These are phyloP conservation scores for Penicillium riverlandense DNA, from an alignment of 495 filamentous ascomycete genomes.

Conservation along the genomic window DNA sequence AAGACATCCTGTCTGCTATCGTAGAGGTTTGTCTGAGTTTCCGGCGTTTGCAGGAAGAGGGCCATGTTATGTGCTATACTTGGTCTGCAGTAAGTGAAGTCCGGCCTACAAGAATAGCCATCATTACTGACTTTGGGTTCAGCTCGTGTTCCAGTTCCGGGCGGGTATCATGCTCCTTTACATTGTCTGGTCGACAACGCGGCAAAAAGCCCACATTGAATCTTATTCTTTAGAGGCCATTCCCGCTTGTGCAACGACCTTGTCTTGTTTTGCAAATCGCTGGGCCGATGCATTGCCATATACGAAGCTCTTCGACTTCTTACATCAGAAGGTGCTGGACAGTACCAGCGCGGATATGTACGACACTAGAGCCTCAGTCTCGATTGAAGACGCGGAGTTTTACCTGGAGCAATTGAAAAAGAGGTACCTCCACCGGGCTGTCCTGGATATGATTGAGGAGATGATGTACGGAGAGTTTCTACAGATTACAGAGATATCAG, in stretches of 20 bases:
- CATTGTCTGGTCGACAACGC: conserved; percentile 18
- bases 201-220: not conserved
- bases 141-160: conserved; percentile 29
- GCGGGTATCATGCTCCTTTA: conserved; percentile 27
- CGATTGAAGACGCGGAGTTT: conserved; percentile 10
- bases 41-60: conserved; percentile 22
- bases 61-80: conserved; percentile 28
- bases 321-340: conserved; percentile 10
- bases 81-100: conserved; percentile 24
- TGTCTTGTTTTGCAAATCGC: conserved; percentile 18
- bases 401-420: conserved; percentile 18
- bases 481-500: conserved; percentile 2
- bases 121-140: not conserved
- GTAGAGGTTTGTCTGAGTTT: conserved; percentile 24
- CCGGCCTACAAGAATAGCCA: too few species aligned
- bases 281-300: conserved; percentile 24
- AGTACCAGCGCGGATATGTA: not conserved
- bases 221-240: conserved; percentile 16
- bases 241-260: conserved; percentile 13
- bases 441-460: conserved; percentile 27
- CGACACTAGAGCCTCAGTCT: not conserved
- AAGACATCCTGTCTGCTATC: conserved; percentile 20
- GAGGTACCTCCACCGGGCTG: conserved; percentile 21
- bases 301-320: conserved; percentile 14
- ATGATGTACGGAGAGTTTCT: conserved; percentile 15